These are phyloP conservation scores for Apophysomyces trapeziformis DNA, from an alignment of 371 early-diverging fungal species.

Conservation along the genomic window DNA sequence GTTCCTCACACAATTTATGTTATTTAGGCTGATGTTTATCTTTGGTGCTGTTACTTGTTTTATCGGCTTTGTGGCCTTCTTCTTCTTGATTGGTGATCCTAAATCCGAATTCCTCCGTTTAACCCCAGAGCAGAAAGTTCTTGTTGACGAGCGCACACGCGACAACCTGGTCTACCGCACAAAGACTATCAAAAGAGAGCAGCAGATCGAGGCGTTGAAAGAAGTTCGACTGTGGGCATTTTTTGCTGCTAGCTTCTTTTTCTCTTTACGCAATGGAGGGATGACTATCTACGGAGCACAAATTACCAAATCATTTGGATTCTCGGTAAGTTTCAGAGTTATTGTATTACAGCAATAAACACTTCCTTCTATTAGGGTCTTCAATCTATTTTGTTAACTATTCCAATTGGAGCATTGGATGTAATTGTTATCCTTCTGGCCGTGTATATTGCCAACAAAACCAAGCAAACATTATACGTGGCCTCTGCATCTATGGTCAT, in stretches of 20 bases:
- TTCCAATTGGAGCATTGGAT: slow-evolving; percentile 17
- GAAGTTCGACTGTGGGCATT: slow-evolving; percentile 18
- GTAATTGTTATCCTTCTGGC: slow-evolving; percentile 10
- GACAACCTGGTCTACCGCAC: slow-evolving; percentile 16
- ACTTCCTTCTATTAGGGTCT: slow-evolving; percentile 2
- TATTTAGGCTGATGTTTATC: slow-evolving; percentile 17
- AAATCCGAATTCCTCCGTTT: slow-evolving; percentile 19
- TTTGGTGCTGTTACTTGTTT: slow-evolving; percentile 13
- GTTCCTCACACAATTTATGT: no score
- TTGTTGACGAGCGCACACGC: slow-evolving; percentile 13
- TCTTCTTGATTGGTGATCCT: slow-evolving; percentile 16
- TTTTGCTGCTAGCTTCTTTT: slow-evolving; percentile 1
- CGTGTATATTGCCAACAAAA: slow-evolving; percentile 7
- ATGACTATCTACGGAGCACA: slow-evolving; percentile 12
- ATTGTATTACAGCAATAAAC: no score
- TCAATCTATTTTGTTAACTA: background rate
- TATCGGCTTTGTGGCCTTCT: slow-evolving; percentile 12
- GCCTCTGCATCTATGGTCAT: slow-evolving; percentile 9
- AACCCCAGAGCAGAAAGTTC: slow-evolving; percentile 8
- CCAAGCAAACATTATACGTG: slow-evolving; percentile 13
- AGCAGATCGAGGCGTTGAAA: slow-evolving; percentile 14
- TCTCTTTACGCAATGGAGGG: slow-evolving; percentile 15
- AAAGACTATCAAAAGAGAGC: slow-evolving; percentile 4
- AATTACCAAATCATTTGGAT: slow-evolving; percentile 17
- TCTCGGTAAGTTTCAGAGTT: slow-evolving; percentile 14